These are phyloP conservation scores for Didymella sp. DNA, from an alignment of 2,329 filamentous ascomycete species.

Conservation along the genomic window DNA sequence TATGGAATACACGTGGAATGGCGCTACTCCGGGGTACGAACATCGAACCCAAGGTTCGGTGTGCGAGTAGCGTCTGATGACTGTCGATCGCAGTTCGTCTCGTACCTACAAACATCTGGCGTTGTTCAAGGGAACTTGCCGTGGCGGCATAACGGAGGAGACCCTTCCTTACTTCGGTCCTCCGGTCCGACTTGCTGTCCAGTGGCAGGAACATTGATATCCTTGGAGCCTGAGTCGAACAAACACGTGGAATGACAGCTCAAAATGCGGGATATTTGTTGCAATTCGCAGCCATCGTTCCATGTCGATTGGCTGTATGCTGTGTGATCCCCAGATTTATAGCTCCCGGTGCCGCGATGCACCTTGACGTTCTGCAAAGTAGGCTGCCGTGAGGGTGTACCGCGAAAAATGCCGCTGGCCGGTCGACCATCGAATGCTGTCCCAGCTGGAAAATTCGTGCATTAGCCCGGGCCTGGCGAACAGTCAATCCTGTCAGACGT, in stretches of 20 bases:
- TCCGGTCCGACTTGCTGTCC: conserved; percentile 25
- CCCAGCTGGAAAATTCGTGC: conserved; percentile 14
- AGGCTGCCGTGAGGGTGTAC: conserved; percentile 26
- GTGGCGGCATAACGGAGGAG: conserved; percentile 1
- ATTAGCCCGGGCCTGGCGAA: conserved; percentile 21
- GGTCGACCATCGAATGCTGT: conserved; percentile 5
- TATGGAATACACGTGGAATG: conserved; percentile 13
- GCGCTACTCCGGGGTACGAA: conserved; percentile 3
- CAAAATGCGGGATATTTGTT: not conserved
- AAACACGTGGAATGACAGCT: conserved; percentile 22
- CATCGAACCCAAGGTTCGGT: conserved; percentile 2
- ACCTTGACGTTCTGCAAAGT: conserved; percentile 16
- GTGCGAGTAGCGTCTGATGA: conserved; percentile 1
- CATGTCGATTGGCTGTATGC: conserved; percentile 22
- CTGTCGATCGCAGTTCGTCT: not conserved
- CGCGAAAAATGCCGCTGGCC: conserved; percentile 22
- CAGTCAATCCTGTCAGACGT: conserved; percentile 11
- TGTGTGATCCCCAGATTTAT: conserved; percentile 24
- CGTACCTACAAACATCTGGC: not conserved
- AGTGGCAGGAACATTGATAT: conserved; percentile 4
- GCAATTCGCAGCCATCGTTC: not conserved
- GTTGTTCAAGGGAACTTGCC: not conserved
- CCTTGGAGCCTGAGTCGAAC: conserved; percentile 8
- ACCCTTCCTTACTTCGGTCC: not conserved
- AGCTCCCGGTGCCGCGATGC: conserved; percentile 34